A percentile compares a stretch with the other conserved stretches of the same genome.
Conservation (phyloP, 1,139 yeast genomes). For the Saccharomyces hybrid region DNA sequence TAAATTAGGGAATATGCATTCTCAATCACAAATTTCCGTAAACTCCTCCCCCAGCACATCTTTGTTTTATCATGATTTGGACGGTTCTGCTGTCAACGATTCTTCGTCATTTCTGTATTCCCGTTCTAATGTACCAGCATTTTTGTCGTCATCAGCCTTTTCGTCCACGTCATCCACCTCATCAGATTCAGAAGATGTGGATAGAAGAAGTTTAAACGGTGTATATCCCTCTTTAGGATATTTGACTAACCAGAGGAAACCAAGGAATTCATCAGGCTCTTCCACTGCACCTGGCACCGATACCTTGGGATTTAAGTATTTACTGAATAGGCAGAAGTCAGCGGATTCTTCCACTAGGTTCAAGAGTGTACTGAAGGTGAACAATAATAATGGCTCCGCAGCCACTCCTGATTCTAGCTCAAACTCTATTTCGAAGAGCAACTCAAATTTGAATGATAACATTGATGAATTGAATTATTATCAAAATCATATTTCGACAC, state of each 20-base stretch:
- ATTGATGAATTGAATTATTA: constrained; percentile 12
- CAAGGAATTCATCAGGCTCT: neutral
- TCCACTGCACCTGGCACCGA: neutral
- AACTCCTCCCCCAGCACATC: constrained; percentile 4
- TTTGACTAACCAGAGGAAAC: neutral
- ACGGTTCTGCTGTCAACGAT: neutral
- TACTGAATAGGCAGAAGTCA: neutral
- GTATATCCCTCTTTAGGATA: neutral
- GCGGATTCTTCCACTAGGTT: neutral
- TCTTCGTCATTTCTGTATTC: constrained; percentile 11
- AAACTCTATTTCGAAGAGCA: constrained; percentile 6
- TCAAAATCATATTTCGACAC: constrained; percentile 14
- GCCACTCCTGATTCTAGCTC: constrained; percentile 1
- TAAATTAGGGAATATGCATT: neutral
- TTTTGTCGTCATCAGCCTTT: constrained; percentile 6
- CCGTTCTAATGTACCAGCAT: constrained; percentile 8
- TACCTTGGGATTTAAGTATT: neutral
- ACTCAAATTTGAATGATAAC: constrained; percentile 9
- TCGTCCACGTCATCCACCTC: constrained; percentile 5
- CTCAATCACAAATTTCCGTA: neutral
- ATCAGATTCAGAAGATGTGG: neutral
- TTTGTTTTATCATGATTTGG: constrained; percentile 5
- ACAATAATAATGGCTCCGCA: neutral
- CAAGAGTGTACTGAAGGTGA: neutral
- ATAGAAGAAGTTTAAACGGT: neutral